A percentile compares a stretch with the other conserved stretches of the same genome.
phyloP scores from a whole-genome alignment of 1,284 basidiomycete species.

The Leccinum griseonigrum region DNA sequence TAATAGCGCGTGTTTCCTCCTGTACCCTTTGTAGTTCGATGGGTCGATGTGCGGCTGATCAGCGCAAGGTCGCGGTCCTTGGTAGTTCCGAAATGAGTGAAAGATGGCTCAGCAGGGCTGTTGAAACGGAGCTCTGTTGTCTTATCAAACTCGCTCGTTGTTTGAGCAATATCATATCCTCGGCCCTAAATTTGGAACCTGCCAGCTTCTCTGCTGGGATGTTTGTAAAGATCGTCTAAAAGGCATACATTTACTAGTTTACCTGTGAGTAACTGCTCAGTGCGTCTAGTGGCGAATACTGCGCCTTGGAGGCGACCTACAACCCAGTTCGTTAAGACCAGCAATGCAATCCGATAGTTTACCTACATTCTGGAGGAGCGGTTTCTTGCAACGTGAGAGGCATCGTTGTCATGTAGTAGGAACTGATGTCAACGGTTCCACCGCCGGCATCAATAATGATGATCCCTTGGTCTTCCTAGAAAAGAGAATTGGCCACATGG shows the following conservation, averaged over 20 bases:
- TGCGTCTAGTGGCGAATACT: no score
- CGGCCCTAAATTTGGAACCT: constrained; percentile 34
- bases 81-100: constrained; percentile 41
- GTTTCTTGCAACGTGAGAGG: constrained; percentile 30
- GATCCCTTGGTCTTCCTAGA: constrained; percentile 37
- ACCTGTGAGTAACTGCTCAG: no score
- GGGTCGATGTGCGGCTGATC: no score
- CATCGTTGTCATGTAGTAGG: constrained; percentile 29
- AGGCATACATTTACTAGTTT: no score
- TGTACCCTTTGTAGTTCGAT: no score
- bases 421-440: constrained; percentile 43
- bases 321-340: constrained; percentile 7
- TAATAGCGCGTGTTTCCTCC: no score
- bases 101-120: constrained; percentile 34
- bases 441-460: constrained; percentile 53
- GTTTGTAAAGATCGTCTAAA: no score
- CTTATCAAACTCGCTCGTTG: constrained; percentile 40
- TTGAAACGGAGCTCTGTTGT: constrained; percentile 42
- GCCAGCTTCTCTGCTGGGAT: constrained; percentile 31
- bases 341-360: not conserved
- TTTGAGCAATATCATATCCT: constrained; percentile 31
- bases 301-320: no score
- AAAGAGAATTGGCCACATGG: not conserved
- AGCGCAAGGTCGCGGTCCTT: constrained; percentile 34
- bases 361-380: constrained; percentile 34